Percentiles rank a stretch among this genome's conserved stretches.
Conservation (phyloP, 2,329 filamentous ascomycete species). For the Cercospora berteroae region DNA sequence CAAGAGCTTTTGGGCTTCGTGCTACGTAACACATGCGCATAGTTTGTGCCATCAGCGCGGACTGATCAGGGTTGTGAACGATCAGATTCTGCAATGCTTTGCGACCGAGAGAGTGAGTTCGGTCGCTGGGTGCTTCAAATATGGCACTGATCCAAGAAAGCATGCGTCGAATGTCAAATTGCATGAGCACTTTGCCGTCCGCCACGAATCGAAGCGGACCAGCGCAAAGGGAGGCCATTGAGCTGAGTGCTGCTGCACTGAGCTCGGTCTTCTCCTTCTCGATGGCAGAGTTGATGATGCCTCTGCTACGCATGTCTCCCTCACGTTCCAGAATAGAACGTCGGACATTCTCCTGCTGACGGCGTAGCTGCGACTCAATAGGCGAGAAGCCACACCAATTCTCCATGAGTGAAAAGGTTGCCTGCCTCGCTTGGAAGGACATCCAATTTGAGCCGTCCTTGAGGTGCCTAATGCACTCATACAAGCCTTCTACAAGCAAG, state of each 20-base stretch:
- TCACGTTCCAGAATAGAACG: slow-evolving; percentile 81
- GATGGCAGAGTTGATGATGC: slow-evolving; percentile 80
- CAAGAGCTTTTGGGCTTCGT: slow-evolving; percentile 70
- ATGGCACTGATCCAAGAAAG: slow-evolving; percentile 94
- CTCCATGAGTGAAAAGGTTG: slow-evolving; percentile 94
- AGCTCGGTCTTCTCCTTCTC: slow-evolving; percentile 96
- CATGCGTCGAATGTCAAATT: slow-evolving; percentile 91
- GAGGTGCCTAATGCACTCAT: slow-evolving; percentile 83
- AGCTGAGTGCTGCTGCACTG: slow-evolving; percentile 82
- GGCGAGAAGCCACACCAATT: slow-evolving; percentile 98
- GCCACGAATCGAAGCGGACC: slow-evolving; percentile 82
- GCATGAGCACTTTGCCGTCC: slow-evolving; percentile 79
- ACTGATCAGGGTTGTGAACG: slow-evolving; percentile 81
- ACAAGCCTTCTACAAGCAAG: slow-evolving; percentile 86
- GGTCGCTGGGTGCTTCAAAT: slow-evolving; percentile 86
- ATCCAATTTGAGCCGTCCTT: slow-evolving; percentile 89
- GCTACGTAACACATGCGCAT: slow-evolving; percentile 88
- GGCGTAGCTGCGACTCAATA: slow-evolving; percentile 77
- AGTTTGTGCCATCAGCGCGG: slow-evolving; percentile 82
- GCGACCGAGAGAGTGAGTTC: slow-evolving; percentile 85
- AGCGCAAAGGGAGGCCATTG: slow-evolving; percentile 89
- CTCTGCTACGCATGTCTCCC: slow-evolving; percentile 67
- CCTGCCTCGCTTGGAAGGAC: slow-evolving; percentile 94
- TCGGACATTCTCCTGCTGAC: slow-evolving; percentile 82
- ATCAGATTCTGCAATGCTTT: slow-evolving; percentile 87